phyloP scores from a whole-genome alignment of 2,329 filamentous ascomycete species.

The Fusarium fracticaudum region DNA sequence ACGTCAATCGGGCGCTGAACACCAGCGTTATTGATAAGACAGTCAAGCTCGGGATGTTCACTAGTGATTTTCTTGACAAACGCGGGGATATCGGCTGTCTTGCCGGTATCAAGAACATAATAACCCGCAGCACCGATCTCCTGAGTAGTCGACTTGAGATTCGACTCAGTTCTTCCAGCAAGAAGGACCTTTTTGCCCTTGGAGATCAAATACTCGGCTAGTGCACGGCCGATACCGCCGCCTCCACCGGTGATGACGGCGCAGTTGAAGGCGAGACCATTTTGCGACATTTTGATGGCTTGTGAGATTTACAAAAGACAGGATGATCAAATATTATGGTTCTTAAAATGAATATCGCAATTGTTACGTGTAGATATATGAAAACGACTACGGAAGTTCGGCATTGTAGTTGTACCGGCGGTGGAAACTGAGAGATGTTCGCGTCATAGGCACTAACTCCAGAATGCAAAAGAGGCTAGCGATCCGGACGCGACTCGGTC shows the following conservation, averaged over 20 bases:
- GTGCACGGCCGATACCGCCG: constrained; percentile 61
- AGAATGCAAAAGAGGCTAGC: neutral
- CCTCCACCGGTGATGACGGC: constrained; percentile 62
- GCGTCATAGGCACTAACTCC: constrained; percentile 6
- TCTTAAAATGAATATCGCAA: neutral
- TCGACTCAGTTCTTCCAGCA: constrained; percentile 64
- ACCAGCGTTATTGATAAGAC: constrained; percentile 68
- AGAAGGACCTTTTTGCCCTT: constrained; percentile 62
- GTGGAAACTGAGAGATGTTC: neutral
- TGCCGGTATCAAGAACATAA: constrained; percentile 62
- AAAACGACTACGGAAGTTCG: neutral
- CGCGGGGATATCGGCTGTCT: constrained; percentile 52
- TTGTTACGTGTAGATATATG: neutral
- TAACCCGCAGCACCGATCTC: constrained; percentile 59
- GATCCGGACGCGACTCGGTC: neutral
- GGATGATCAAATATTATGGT: rapidly evolving
- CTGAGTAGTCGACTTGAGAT: constrained; percentile 54
- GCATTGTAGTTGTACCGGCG: neutral
- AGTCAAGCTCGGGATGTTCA: constrained; percentile 63
- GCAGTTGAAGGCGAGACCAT: constrained; percentile 51
- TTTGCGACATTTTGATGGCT: neutral
- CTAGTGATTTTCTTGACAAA: constrained; percentile 57
- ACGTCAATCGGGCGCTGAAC: constrained; percentile 64
- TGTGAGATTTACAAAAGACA: rapidly evolving
- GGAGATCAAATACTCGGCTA: constrained; percentile 57